Evolutionary conservation across 257 asterid species (phyloP), one percentile per base, ranked within the genome.

Genomic region (Solanum corneliomulleri): DNA sequence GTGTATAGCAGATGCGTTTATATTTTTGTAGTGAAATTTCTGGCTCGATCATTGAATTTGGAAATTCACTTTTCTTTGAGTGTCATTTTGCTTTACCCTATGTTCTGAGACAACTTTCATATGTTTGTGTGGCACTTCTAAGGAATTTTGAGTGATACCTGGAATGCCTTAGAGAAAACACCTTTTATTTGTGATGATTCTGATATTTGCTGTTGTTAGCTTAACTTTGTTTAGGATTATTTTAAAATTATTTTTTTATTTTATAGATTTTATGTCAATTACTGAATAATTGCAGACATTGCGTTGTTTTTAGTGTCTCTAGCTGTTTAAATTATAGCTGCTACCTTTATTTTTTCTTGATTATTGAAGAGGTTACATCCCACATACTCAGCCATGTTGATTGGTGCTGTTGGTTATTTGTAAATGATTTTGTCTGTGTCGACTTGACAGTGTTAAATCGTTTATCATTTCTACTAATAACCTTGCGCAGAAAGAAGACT

Each of bases 401-500:
- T 7, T 80, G 25, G 15, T 25, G 35, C 62, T 77, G 83, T 47
- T 66, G 84, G 27, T 80, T 27, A 60, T 44, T 76, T 76, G 14
- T 76, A 42, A 42, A 42, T 76, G 60, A 42, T 42, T 77, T 44
- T 77, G 64, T 77, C 41, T 74, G 10, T 87, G 81, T 77, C 25
- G 37, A 76, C 83, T 82, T 60, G 62, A 82, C 56, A 37, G 37
- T 82, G 70, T 86, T 74, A 37, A 88, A 81, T 49, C 31, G 11
- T 47, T 29, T 39, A 72, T 64, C 12, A 31, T 84, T 42, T 68
- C 16, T 49, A 89, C 93, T 93, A 91, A 90, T 80, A 88, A 25
- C 84, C 88, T 87, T 33, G 85, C 88, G 75, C 91, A 92, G 89
- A 88, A 92, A 87, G 87, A 64, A 80, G 81, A 89, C 77, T 56